Conservation (phyloP, 129 eudicot species). For the Flaveria sonorensis region DNA sequence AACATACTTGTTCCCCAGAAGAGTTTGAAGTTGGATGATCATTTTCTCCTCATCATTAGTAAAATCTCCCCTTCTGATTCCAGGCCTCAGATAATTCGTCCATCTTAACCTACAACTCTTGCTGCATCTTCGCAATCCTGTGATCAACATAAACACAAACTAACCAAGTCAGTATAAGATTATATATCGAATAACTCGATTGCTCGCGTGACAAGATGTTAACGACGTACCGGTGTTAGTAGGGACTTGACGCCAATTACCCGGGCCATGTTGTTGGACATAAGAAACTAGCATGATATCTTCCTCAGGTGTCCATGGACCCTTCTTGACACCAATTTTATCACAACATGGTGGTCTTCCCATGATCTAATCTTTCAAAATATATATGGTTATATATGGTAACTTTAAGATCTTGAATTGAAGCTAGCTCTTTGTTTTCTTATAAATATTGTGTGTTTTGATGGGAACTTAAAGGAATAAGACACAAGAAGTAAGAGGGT, state of each 20-base stretch:
- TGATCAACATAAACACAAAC: background rate
- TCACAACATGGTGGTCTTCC: slow-evolving; percentile 92
- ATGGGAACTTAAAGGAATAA: slow-evolving; percentile 19
- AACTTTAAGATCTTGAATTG: background rate
- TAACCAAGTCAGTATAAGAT: too few relatives aligned
- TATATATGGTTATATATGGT: background rate
- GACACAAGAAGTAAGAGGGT: slow-evolving; percentile 30
- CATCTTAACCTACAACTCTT: slow-evolving; percentile 89
- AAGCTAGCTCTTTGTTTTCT: background rate
- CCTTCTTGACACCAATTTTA: slow-evolving; percentile 81
- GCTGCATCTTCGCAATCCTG: slow-evolving; percentile 78
- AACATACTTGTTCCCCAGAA: slow-evolving; percentile 80
- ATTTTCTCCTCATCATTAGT: slow-evolving; percentile 78
- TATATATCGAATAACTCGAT: too few relatives aligned
- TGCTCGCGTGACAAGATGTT: background rate
- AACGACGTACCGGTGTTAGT: slow-evolving; percentile 51
- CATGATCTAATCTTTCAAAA: slow-evolving; percentile 30
- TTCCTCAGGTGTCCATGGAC: slow-evolving; percentile 92
- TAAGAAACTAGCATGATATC: slow-evolving; percentile 75
- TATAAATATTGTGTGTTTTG: slow-evolving; percentile 1
- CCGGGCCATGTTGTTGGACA: slow-evolving; percentile 90
- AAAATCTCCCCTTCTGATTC: slow-evolving; percentile 78
- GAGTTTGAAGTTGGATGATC: slow-evolving; percentile 87
- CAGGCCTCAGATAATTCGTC: slow-evolving; percentile 81
- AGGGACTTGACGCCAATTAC: slow-evolving; percentile 87